phyloP scores from a whole-genome alignment of 169 alveolate genomes.

The Eimeria acervulina region DNA sequence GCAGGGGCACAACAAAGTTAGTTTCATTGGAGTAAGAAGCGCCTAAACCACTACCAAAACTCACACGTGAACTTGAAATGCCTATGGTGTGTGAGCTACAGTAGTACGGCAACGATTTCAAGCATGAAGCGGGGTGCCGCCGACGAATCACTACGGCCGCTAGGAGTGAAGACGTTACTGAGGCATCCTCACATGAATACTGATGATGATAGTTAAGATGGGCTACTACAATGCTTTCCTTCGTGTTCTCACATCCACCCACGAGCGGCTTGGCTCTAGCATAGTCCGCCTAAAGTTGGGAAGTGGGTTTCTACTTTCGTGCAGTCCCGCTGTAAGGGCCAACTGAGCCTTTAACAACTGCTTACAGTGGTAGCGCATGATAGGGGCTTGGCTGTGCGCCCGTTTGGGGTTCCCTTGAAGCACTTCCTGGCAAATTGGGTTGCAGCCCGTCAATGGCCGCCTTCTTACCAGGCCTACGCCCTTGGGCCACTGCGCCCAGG shows the following conservation, averaged over 20 bases:
- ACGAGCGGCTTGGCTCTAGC: neutral
- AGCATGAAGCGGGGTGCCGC: neutral
- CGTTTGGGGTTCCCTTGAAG: too few species aligned
- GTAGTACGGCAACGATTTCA: neutral
- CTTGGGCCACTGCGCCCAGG: too few species aligned
- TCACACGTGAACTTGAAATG: neutral
- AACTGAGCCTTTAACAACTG: neutral
- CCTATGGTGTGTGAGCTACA: neutral
- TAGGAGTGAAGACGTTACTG: neutral
- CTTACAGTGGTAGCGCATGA: neutral
- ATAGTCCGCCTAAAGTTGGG: neutral
- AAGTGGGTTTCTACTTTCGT: neutral
- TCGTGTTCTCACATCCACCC: neutral
- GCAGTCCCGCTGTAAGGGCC: neutral
- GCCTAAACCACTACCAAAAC: neutral
- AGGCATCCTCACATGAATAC: neutral
- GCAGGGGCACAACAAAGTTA: neutral
- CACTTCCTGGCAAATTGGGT: too few species aligned
- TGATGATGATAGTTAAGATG: neutral
- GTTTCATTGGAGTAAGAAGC: neutral
- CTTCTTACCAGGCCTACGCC: too few species aligned
- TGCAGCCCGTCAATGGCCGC: too few species aligned
- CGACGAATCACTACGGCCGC: neutral
- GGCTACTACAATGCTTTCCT: neutral
- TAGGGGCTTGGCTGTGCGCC: too few species aligned